phyloP scores from a whole-genome alignment of 306 rosid genomes.

The Dalbergia oliveri region DNA sequence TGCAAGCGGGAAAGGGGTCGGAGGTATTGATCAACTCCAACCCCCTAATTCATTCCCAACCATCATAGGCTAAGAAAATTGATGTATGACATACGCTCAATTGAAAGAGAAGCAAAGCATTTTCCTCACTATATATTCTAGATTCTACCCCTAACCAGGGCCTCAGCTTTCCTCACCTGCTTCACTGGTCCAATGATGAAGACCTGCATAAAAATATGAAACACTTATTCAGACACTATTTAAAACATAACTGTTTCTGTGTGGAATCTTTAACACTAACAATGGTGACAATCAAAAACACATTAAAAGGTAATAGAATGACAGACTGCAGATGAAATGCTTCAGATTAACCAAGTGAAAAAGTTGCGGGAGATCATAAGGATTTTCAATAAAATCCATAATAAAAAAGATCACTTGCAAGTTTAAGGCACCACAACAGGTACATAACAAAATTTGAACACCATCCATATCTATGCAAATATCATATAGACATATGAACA shows the following conservation, averaged over 20 bases:
- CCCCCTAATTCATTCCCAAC: slow-evolving; percentile 33
- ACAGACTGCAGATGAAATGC: not conserved
- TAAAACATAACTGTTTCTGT: slow-evolving; percentile 3
- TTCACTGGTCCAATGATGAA: slow-evolving; percentile 85
- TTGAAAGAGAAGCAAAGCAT: slow-evolving; percentile 29
- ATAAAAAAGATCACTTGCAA: slow-evolving; percentile 16
- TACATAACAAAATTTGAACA: slow-evolving; percentile 1
- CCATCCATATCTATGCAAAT: not conserved
- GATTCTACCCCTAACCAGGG: slow-evolving; percentile 92
- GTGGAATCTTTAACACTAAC: slow-evolving; percentile 7
- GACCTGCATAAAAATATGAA: slow-evolving; percentile 61
- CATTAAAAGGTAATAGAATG: not conserved
- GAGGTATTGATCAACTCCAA: slow-evolving; percentile 33
- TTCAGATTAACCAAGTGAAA: slow-evolving; percentile 18
- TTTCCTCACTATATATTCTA: slow-evolving; percentile 58
- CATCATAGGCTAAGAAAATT: slow-evolving; percentile 44
- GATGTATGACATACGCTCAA: slow-evolving; percentile 39
- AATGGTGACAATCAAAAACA: slow-evolving; percentile 12
- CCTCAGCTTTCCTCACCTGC: slow-evolving; percentile 97
- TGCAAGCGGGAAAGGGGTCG: slow-evolving; percentile 22
- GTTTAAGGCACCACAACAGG: not conserved
- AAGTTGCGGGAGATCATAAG: not conserved
- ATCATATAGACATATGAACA: not conserved
- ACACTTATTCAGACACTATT: not conserved
- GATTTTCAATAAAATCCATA: slow-evolving; percentile 27